These are phyloP conservation scores for Chionographis japonica DNA, from an alignment of 106 monocot genomes.

Conservation along the genomic window DNA sequence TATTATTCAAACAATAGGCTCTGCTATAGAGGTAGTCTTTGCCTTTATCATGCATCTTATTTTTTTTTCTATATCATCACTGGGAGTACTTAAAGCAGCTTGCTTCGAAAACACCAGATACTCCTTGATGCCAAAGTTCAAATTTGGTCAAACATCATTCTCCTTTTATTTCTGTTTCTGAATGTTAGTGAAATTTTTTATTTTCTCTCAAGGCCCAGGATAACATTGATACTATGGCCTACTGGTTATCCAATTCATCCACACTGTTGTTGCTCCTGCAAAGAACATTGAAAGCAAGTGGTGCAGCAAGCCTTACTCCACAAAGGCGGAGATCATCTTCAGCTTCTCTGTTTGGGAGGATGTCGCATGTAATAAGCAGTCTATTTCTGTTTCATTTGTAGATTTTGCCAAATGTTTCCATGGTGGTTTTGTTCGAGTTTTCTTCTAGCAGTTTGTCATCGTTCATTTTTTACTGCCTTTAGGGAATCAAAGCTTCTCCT, in stretches of 20 bases:
- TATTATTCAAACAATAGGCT: constrained; percentile 78
- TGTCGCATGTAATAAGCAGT: constrained; percentile 54
- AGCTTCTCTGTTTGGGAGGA: constrained; percentile 58
- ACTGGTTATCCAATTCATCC: constrained; percentile 84
- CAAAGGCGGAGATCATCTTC: constrained; percentile 57
- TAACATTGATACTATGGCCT: constrained; percentile 60
- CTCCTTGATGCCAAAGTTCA: too few species aligned
- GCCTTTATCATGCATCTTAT: neutral
- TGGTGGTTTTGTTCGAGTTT: neutral
- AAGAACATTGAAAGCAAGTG: constrained; percentile 76
- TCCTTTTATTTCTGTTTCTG: too few species aligned
- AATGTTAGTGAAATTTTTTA: too few species aligned
- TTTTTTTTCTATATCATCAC: neutral
- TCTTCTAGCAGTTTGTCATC: neutral
- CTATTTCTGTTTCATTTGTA: neutral
- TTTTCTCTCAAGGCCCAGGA: constrained; percentile 52
- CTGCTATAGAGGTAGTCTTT: constrained; percentile 58
- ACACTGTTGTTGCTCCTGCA: constrained; percentile 72
- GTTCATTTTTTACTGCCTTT: neutral
- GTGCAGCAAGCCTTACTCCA: constrained; percentile 58
- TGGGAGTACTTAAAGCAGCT: neutral
- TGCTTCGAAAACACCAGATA: neutral
- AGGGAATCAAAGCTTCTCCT: constrained; percentile 55
- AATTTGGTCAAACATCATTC: too few species aligned
- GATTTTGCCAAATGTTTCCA: too few species aligned